Evolutionary conservation across 2,329 filamentous ascomycete genomes (phyloP), one percentile per base, ranked within the genome.

Genomic region (Stachybotrys echinatus): DNA sequence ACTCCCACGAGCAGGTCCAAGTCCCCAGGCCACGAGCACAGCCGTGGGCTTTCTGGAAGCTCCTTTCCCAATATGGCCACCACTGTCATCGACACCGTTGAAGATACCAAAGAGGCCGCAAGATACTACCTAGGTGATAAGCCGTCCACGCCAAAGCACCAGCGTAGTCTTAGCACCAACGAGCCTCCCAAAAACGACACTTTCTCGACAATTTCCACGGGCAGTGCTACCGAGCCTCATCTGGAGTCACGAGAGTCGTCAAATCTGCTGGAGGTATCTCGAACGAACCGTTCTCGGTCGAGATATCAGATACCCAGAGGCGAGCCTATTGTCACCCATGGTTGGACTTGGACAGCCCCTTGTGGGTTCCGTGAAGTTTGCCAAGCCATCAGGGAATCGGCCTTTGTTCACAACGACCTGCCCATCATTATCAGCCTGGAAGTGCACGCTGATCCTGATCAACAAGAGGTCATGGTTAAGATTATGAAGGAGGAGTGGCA

Each of bases 401-500:
- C 90, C 0, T 97, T 97, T 60, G 73, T 81, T 23, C 79, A 74
- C 6, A 92, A 82, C 52, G 80, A 88, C 48, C 74, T 96, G 19
- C 94, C 94, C 1, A 74, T 99, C 38, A 95, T 97, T 51, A 83
- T 97, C 56, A 96, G 91, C 65, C 77, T 97, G 6, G 94, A 99
- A 68, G 89, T 97, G 0, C 92, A 97, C 66, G 87, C 90, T 14
- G 82, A 86, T 53, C 73, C 79, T 2, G 83, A 88, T 48, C 92
- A 97, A 67, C 94, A 99, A 67, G 84, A 90, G 55, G 79, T 88
- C 47, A 96, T 97, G 89, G 92, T 96, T 12, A 81, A 88, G 50
- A 95, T 97, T 55, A 96, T 99, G 87, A 84, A 84, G 56, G 84
- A 96, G 57, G 87, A 89, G 55, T 99, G 92, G 91, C 80, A 79